These are phyloP conservation scores for Pseudoturritis turrita DNA, from an alignment of 345 rosid species.

Conservation along the genomic window DNA sequence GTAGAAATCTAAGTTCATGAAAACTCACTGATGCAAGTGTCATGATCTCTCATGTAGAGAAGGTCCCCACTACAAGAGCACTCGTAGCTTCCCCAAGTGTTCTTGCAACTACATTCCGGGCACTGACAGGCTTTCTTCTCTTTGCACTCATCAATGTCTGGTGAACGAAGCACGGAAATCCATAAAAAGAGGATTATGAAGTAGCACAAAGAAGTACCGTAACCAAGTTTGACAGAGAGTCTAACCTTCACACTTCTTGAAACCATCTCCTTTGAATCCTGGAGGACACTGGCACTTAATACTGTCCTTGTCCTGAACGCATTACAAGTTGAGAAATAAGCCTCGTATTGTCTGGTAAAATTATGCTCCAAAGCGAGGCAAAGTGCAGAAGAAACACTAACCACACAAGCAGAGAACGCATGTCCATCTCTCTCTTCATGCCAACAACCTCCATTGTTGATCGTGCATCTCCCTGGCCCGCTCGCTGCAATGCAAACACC, in stretches of 20 bases:
- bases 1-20: background rate
- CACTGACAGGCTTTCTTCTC: constrained; percentile 96
- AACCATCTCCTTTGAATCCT: constrained; percentile 90
- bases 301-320: constrained; percentile 58
- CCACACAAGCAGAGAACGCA: constrained; percentile 68
- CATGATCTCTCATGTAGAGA: constrained; percentile 88
- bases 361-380: background rate
- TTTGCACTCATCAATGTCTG: constrained; percentile 91
- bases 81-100: constrained; percentile 93
- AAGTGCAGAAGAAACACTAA: constrained; percentile 31
- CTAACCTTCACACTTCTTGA: constrained; percentile 77
- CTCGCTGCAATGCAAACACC: constrained; percentile 39
- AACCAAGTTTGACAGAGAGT: background rate
- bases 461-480: constrained; percentile 62
- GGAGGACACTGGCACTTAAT: constrained; percentile 83
- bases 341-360: background rate
- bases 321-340: constrained; percentile 19
- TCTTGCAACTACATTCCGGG: constrained; percentile 89
- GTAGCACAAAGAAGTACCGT: background rate
- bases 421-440: constrained; percentile 52
- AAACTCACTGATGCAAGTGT: constrained; percentile 89
- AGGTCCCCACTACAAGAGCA: constrained; percentile 87
- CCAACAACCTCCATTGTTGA: constrained; percentile 78
- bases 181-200: background rate
- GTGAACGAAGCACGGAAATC: background rate